These are phyloP conservation scores for Pichia ethanolica DNA, from an alignment of 805 yeast genomes.

Conservation along the genomic window DNA sequence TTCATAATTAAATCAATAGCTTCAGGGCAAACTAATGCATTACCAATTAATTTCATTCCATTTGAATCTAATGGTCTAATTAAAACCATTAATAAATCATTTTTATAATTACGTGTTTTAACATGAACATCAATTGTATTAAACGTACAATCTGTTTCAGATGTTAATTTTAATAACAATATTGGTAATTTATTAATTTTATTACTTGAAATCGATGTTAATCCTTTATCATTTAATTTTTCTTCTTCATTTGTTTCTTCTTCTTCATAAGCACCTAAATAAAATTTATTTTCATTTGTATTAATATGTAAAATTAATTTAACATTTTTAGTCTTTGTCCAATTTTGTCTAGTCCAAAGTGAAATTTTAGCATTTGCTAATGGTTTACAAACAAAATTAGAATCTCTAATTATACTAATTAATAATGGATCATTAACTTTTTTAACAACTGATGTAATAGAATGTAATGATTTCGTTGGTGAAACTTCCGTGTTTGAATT, in stretches of 20 bases:
- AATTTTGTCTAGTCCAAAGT: conserved; percentile 21
- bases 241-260: too few relatives aligned
- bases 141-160: conserved; percentile 4
- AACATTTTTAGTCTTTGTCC: conserved; percentile 17
- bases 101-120: conserved; percentile 4
- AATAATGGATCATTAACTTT: not conserved
- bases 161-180: conserved; percentile 1
- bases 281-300: not conserved
- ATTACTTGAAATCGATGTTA: not conserved
- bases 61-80: conserved; percentile 7
- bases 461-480: conserved; percentile 2
- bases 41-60: conserved; percentile 1
- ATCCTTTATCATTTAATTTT: too few relatives aligned
- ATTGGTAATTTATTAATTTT: not conserved
- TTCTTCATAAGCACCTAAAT: conserved; percentile 1
- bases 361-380: conserved; percentile 21
- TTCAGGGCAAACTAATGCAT: conserved; percentile 4
- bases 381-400: not conserved
- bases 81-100: conserved; percentile 6
- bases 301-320: not conserved
- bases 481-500: not conserved
- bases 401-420: not conserved
- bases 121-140: conserved; percentile 15
- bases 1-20: not conserved
- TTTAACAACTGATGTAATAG: not conserved